Conservation (phyloP, 345 rosid species). For the Boechera divaricarpa region DNA sequence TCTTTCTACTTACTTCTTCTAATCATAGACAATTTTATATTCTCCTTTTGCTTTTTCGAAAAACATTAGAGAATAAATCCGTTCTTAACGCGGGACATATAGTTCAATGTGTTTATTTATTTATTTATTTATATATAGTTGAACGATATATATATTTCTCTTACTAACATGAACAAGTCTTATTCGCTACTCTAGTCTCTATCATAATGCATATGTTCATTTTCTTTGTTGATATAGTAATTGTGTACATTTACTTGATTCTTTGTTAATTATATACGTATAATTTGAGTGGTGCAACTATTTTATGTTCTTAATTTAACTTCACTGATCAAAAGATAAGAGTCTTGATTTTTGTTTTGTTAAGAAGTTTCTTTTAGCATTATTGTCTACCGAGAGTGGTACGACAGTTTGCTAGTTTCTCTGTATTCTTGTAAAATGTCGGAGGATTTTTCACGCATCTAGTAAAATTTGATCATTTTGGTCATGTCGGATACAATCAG, state of each 20-base stretch:
- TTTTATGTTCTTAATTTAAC: background rate
- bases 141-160: background rate
- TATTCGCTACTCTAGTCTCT: too few species aligned
- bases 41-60: background rate
- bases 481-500: too few species aligned
- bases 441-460: too few species aligned
- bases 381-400: too few species aligned
- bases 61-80: constrained; percentile 24
- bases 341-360: background rate
- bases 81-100: constrained; percentile 17
- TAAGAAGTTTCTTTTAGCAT: too few species aligned
- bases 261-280: background rate
- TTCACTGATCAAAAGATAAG: too few species aligned
- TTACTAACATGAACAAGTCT: background rate
- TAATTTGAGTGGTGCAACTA: background rate
- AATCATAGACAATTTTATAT: constrained; percentile 18
- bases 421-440: too few species aligned
- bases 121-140: constrained; percentile 11
- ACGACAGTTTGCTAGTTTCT: too few species aligned
- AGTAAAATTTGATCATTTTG: too few species aligned
- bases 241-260: background rate
- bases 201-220: background rate
- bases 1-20: constrained; percentile 73
- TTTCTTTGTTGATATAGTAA: background rate
- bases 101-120: constrained; percentile 24